A percentile compares a stretch with the other conserved stretches of the same genome.
Conservation (phyloP, 2,329 filamentous ascomycete species). For the Colletotrichum limetticola region DNA sequence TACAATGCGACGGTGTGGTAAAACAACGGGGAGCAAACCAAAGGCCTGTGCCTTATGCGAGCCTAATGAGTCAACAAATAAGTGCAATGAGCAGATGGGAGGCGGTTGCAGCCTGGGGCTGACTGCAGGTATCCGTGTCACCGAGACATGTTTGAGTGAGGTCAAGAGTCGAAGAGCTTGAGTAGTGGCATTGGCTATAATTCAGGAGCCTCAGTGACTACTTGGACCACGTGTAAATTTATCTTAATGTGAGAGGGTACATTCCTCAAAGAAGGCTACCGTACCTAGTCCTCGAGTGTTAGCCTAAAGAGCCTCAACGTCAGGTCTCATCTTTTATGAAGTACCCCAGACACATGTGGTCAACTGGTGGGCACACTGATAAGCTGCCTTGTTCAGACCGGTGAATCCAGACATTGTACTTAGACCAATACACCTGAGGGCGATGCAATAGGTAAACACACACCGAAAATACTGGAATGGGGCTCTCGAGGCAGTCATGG, state of each 20-base stretch:
- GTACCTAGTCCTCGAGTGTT: too few relatives aligned
- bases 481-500: not conserved
- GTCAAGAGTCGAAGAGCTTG: not conserved
- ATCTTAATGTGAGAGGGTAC: too few relatives aligned
- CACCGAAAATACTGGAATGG: constrained; percentile 7
- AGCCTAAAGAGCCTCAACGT: not conserved
- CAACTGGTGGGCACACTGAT: not conserved
- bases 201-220: not conserved
- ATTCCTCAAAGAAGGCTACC: too few relatives aligned
- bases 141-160: not conserved
- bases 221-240: too few relatives aligned
- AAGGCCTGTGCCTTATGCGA: not conserved
- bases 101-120: not conserved
- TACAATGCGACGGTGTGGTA: not conserved
- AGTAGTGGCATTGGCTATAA: too few relatives aligned
- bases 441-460: not conserved
- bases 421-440: too few relatives aligned
- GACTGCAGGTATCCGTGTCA: not conserved
- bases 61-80: not conserved
- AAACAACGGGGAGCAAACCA: not conserved
- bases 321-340: too few relatives aligned
- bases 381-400: not conserved
- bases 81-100: not conserved
- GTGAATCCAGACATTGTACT: not conserved
- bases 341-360: too few relatives aligned